A percentile compares a stretch with the other conserved stretches of the same genome.
phyloP scores from a whole-genome alignment of 257 asterid genomes.

The Nicotiana noctiflora region DNA sequence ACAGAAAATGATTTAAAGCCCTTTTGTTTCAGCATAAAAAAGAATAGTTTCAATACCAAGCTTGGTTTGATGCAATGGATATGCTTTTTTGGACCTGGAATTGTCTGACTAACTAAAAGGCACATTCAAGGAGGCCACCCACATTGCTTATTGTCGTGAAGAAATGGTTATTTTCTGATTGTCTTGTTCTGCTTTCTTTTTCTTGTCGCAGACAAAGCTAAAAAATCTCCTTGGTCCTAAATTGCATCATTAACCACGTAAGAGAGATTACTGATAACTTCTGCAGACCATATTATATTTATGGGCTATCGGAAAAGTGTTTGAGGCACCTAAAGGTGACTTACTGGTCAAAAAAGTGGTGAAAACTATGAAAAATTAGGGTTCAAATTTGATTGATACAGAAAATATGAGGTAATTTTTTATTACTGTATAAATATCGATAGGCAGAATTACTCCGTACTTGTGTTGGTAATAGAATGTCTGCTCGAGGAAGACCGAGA shows the following conservation, averaged over 20 bases:
- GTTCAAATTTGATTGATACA: background rate
- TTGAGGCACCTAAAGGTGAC: background rate
- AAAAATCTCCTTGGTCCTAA: background rate
- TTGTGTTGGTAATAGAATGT: no score
- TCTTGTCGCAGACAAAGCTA: background rate
- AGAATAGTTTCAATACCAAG: background rate
- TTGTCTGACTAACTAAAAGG: background rate
- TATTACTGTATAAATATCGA: background rate
- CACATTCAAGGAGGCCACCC: background rate
- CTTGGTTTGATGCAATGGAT: constrained; percentile 4
- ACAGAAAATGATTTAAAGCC: background rate
- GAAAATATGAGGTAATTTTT: no score
- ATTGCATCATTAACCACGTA: background rate
- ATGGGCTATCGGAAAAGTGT: background rate
- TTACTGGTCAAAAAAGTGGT: background rate
- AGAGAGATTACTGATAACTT: background rate
- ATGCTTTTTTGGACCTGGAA: background rate
- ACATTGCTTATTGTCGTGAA: background rate
- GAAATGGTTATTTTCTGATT: background rate
- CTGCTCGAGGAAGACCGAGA: no score
- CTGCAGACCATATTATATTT: background rate
- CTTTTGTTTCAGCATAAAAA: background rate
- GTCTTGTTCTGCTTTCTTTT: background rate
- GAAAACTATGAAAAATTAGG: background rate
- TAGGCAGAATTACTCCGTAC: background rate